Evolutionary conservation across 305 asterid species (phyloP), one percentile per base, ranked within the genome.

Genomic region (Rubia peregrina): DNA sequence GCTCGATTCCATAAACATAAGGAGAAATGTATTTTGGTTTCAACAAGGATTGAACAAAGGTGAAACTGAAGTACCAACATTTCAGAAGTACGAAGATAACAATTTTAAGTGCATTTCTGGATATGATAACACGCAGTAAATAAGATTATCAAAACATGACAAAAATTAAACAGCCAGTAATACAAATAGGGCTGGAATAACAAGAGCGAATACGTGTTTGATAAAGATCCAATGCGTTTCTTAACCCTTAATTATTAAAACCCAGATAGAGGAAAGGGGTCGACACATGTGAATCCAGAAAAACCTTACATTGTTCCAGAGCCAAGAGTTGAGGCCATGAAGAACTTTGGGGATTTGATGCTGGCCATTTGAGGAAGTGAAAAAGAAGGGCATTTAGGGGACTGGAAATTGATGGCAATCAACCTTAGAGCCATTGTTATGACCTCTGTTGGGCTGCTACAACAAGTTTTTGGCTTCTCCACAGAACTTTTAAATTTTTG

Each of bases 291-390:
- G 41, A 24, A 61, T 61, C 26, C 33, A 8, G 69, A 65, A 64
- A 21, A 1, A 24, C 16, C 79, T 74, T 75, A 90, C 95, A 85
- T 85, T 6, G 91, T 81, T 73, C 76, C 80, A 61, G 95, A 85
- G 55, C 80, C 78, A 70, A 85, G 85, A 60, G 90, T 84, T 46
- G 96, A 88, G 68, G 95, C 86, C 90, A 90, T 85, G 81, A 77
- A 56, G 63, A 90, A 79, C 79, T 80, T 90, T 41, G 95, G 89
- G 81, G 95, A 84, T 88, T 88, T 80, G 90, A 78, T 69, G 83
- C 71, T 82, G 69, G 87, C 81, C 74, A 79, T 74, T 42, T 84
- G 81, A 65, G 90, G 90, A 43, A 82, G 87, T 69, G 86, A 81
- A 63, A 83, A 88, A 8, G 82, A 79, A 48, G 89, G 79, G 73